Base-by-base conservation (phyloP, 1,284 basidiomycete species). In the Austroboletus niveus region DNA sequence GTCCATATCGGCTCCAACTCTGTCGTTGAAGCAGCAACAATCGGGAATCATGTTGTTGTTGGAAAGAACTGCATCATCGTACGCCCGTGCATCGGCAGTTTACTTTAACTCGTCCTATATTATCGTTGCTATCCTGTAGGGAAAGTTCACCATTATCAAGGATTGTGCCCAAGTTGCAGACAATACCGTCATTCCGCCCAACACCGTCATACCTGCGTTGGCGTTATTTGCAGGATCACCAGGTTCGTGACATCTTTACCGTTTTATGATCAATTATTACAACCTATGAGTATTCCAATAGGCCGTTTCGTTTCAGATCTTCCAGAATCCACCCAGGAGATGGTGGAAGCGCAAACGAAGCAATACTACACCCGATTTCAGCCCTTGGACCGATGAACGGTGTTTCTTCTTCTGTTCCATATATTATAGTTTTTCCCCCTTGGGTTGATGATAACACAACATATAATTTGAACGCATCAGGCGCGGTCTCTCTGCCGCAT, bases 71-170 rank as follows among this genome's bases (percentile, higher is more conserved):
- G 94, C 67, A 84, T 99, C 51, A 90, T 99, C 51, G 95, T 95
- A 61, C 57, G 88, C 29, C 72, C 24, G 44, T 44, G 22, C 3
- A 41, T 32, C n/a, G 17, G 17, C 49, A 32, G 10, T 14, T 45
- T 29, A 11, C 24, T 7, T 11, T 24, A 31, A 48, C 40, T 40
- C 14, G 42, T 42, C 35, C 42, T 27, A 24, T 3, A 3, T 29
- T 5, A 3, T 24, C 41, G 50, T 44, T 45, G n/a, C 6, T n/a
- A 22, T 20, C 27, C 34, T 6, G 8, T 60, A 97, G 95, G 95
- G 97, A 29, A 94, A 97, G 66, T 98, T 98, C 61, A 87, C 88
- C 0, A 94, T 98, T 57, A 94, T 99, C 71, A 98, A 98, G 68
- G 96, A 99, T 66, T 94, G 94, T 60, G 92, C 91, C 4, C 86